Base-by-base conservation (phyloP, 805 yeast genomes). In the Starmerella etchellsii region DNA sequence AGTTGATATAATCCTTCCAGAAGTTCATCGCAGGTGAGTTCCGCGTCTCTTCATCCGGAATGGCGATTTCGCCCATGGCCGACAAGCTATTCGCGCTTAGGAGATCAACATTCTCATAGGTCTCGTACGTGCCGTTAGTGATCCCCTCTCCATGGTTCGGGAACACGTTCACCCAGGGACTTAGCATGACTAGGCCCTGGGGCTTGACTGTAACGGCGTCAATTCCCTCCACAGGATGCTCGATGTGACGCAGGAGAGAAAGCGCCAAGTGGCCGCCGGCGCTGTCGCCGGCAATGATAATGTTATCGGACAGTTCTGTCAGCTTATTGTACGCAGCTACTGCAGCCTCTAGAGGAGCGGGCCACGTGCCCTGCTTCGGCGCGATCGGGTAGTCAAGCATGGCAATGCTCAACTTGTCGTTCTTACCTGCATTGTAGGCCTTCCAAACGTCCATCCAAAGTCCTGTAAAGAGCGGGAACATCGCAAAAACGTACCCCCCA, bases 231-330 rank as follows among this genome's bases (percentile, higher is more conserved):
- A 39, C 16, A 11, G 42, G 37, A 3, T 15, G 4, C 9, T 29
- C 23, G 22, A 37, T 18, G 20, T 42, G 48, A 13, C 33, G 32
- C 16, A 35, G 13, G 25, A 48, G n/a, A 21, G 36, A 44, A n/a
- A 55, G 37, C 4, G 46, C 16, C 18, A 59, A 41, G 28, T 54
- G 52, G 0, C 53, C 62, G 23, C 63, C 62, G 3, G 58, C 58
- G 4, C 61, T 57, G 34, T 59, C 63, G 18, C 63, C 63, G 26
- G 43, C 21, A 2, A 56, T 22, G 6, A 54, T 39, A 31, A 56
- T 49, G 37, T 54, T 44, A 21, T 38, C 36, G 37, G 41, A 31
- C 7, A 40, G 31, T 14, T 38, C 37, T 14, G 47, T 34, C 20
- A 58, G 36, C n/a, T 33, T 38, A 20, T 48, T 47, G 41, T 45